These are phyloP conservation scores for Sclerotinia sclerotiorum DNA, from an alignment of 2,329 filamentous ascomycete species.

Conservation along the genomic window DNA sequence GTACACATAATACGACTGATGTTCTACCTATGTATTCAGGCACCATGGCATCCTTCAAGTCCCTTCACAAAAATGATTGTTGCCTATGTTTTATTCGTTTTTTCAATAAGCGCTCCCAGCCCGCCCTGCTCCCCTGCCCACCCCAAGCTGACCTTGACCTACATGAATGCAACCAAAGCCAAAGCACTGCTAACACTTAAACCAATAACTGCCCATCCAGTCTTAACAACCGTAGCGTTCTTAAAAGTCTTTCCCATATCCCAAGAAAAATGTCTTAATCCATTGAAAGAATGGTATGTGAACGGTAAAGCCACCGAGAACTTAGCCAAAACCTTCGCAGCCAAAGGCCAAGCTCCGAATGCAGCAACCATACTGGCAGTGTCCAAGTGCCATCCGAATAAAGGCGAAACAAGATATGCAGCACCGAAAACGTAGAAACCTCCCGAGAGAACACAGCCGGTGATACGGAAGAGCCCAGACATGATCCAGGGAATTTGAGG, in stretches of 20 bases:
- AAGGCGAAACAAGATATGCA: constrained; percentile 64
- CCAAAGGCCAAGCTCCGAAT: constrained; percentile 60
- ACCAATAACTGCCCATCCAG: constrained; percentile 63
- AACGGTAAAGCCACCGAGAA: constrained; percentile 61
- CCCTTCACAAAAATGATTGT: neutral
- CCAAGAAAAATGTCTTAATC: constrained; percentile 71
- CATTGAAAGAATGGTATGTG: constrained; percentile 67
- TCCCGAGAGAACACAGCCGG: constrained; percentile 59
- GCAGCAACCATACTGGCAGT: constrained; percentile 61
- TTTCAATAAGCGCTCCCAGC: neutral
- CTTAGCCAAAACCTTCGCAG: constrained; percentile 60
- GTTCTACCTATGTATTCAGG: neutral
- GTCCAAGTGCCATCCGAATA: constrained; percentile 67
- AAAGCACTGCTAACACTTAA: constrained; percentile 51
- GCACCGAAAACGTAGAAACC: constrained; percentile 66
- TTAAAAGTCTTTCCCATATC: constrained; percentile 62
- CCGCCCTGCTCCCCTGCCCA: too few species aligned
- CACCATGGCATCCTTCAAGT: neutral
- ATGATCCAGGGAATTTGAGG: constrained; percentile 70
- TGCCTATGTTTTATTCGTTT: constrained; percentile 6
- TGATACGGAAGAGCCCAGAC: constrained; percentile 62
- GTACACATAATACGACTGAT: neutral
- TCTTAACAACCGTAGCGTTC: constrained; percentile 64
- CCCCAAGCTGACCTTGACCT: constrained; percentile 2
- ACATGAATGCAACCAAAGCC: constrained; percentile 37